Evolutionary conservation across 169 alveolate genomes (phyloP).

Genomic region (Plasmodium fragile): DNA sequence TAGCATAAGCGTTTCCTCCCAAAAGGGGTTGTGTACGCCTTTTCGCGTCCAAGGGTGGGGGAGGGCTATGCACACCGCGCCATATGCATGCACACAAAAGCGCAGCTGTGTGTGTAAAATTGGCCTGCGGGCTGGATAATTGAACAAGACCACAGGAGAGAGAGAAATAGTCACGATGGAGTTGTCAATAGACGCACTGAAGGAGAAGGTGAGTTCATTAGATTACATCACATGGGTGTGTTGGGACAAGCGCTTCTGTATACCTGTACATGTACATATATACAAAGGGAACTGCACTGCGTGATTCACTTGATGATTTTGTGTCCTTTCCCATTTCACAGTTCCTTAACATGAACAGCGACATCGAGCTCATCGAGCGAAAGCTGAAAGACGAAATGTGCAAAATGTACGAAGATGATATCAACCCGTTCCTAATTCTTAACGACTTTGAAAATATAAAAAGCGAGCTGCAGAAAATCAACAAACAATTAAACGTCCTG

Average conservation of each 20-base stretch:
- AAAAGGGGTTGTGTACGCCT: neutral
- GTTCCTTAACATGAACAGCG: constrained; percentile 66
- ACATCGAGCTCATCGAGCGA: constrained; percentile 61
- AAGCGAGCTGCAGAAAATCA: constrained; percentile 35
- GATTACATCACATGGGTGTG: neutral
- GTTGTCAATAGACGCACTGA: constrained; percentile 45
- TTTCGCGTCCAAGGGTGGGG: neutral
- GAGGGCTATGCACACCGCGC: neutral
- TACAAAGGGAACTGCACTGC: neutral
- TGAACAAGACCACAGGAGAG: neutral
- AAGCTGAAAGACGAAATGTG: constrained; percentile 61
- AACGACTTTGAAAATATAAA: constrained; percentile 61
- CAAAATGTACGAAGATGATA: constrained; percentile 68
- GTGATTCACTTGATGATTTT: neutral
- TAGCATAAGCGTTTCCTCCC: neutral
- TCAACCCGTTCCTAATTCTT: constrained; percentile 52
- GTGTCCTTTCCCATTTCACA: neutral
- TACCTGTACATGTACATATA: neutral
- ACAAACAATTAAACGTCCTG: constrained; percentile 28
- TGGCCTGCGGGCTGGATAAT: neutral
- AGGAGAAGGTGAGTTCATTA: constrained; percentile 48
- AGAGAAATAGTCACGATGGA: constrained; percentile 30
- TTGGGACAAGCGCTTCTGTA: neutral
- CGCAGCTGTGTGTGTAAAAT: neutral
- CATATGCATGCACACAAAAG: neutral